Conservation (phyloP, 2,329 filamentous ascomycete species). For the Sarocladiaceae sp. region DNA sequence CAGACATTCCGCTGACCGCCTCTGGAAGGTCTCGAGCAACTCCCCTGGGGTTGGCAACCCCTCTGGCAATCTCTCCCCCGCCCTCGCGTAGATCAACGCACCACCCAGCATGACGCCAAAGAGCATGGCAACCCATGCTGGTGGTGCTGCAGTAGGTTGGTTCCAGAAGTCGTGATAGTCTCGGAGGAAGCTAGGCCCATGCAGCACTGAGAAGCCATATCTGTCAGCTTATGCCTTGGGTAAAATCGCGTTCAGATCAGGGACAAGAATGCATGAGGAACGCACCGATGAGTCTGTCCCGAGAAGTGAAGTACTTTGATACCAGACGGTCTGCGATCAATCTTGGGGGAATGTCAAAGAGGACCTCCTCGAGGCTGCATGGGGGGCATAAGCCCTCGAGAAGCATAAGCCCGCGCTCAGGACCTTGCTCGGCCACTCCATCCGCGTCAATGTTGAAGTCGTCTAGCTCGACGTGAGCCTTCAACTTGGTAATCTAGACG, state of each 20-base stretch:
- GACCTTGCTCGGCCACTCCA: not conserved
- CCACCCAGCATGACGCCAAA: conserved; percentile 32
- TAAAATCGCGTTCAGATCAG: not conserved
- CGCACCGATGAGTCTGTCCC: conserved; percentile 1
- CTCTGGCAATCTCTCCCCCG: not conserved
- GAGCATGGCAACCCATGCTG: conserved; percentile 40
- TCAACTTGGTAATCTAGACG: conserved; percentile 7
- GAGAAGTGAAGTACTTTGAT: conserved; percentile 5
- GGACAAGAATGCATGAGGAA: not conserved
- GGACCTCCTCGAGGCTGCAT: conserved; percentile 5
- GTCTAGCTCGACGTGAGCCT: conserved; percentile 2
- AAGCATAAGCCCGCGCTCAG: conserved; percentile 4
- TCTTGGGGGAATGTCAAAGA: conserved; percentile 5
- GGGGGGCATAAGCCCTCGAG: conserved; percentile 4
- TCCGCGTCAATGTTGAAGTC: not conserved
- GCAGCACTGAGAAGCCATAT: not conserved
- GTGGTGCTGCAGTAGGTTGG: conserved; percentile 25
- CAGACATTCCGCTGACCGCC: conserved; percentile 30
- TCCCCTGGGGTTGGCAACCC: not conserved
- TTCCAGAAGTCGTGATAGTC: conserved; percentile 40
- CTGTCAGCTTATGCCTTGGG: not conserved
- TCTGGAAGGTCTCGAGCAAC: conserved; percentile 16
- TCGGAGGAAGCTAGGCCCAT: conserved; percentile 4
- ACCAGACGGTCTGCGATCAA: conserved; percentile 1
- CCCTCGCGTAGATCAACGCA: conserved; percentile 25